phyloP scores from a whole-genome alignment of 495 filamentous ascomycete species.

The Thermothielavioides terrestris region DNA sequence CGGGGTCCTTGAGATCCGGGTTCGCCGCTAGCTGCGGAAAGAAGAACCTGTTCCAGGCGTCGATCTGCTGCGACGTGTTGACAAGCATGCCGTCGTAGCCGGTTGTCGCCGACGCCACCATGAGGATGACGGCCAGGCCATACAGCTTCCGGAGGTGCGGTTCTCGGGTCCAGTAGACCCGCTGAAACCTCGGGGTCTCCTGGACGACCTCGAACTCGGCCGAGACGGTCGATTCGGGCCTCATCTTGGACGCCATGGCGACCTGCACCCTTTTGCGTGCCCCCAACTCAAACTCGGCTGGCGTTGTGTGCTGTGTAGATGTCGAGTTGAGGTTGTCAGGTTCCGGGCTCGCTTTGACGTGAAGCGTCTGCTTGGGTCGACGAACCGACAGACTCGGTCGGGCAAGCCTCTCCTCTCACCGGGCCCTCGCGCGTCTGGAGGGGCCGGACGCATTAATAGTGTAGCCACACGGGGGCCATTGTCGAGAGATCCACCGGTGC shows the following conservation, averaged over 20 bases:
- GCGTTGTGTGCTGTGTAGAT: constrained; percentile 1
- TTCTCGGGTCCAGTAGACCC: constrained; percentile 51
- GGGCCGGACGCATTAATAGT: background rate
- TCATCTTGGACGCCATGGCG: constrained; percentile 3
- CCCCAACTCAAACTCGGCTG: no score
- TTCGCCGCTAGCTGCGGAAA: constrained; percentile 30
- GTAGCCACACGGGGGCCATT: no score
- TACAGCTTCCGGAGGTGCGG: constrained; percentile 54
- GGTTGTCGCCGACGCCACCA: constrained; percentile 54
- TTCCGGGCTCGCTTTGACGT: background rate
- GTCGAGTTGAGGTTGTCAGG: background rate
- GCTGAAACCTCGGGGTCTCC: constrained; percentile 44
- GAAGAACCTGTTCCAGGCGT: constrained; percentile 46
- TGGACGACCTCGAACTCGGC: constrained; percentile 35
- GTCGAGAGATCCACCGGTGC: no score
- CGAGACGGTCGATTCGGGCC: constrained; percentile 11
- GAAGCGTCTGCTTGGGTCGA: background rate
- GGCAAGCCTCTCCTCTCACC: no score
- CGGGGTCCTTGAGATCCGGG: constrained; percentile 27
- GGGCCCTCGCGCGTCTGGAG: background rate
- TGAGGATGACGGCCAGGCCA: constrained; percentile 44
- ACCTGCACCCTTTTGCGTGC: background rate
- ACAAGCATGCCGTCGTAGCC: constrained; percentile 60
- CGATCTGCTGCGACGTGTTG: constrained; percentile 50
- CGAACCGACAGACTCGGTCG: background rate